A percentile compares a stretch with the other conserved stretches of the same genome.
These are phyloP conservation scores for Hygrocybe punicea DNA, from an alignment of 768 basidiomycete species.

Conservation along the genomic window DNA sequence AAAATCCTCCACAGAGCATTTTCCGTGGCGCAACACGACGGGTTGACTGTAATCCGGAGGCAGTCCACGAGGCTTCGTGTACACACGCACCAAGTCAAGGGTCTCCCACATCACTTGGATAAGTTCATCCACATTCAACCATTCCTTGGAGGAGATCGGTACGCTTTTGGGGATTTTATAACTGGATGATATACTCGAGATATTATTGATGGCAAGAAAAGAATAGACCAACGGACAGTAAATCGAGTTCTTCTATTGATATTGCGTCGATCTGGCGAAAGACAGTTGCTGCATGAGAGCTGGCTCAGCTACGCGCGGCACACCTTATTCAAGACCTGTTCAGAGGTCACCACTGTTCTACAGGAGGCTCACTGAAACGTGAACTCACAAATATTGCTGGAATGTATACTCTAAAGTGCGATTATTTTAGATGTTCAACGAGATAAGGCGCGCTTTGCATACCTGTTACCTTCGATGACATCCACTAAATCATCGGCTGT, in stretches of 20 bases:
- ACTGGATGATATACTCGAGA: constrained; percentile 29
- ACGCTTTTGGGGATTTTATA: constrained; percentile 96
- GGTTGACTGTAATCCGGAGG: constrained; percentile 88
- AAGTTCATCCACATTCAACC: constrained; percentile 96
- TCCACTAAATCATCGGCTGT: constrained; percentile 97
- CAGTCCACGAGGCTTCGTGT: constrained; percentile 92
- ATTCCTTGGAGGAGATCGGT: constrained; percentile 88
- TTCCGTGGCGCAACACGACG: constrained; percentile 74
- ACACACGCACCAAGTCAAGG: constrained; percentile 89
- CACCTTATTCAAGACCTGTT: constrained; percentile 81
- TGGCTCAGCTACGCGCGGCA: constrained; percentile 4
- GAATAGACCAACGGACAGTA: constrained; percentile 51
- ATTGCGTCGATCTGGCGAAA: constrained; percentile 85
- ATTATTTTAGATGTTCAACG: not conserved
- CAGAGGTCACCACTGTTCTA: constrained; percentile 1
- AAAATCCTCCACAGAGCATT: constrained; percentile 79
- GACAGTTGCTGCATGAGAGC: constrained; percentile 4
- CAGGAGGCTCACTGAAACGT: not conserved
- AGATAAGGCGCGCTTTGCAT: constrained; percentile 15
- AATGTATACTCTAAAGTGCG: constrained; percentile 73
- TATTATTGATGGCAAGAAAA: constrained; percentile 1
- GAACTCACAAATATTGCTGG: constrained; percentile 80
- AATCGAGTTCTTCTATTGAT: constrained; percentile 95
- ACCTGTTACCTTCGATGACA: constrained; percentile 94
- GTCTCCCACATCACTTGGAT: constrained; percentile 91